Conservation (phyloP, 225 moss, liverwort and hornwort genomes). For the Rhytidiadelphus loreus region DNA sequence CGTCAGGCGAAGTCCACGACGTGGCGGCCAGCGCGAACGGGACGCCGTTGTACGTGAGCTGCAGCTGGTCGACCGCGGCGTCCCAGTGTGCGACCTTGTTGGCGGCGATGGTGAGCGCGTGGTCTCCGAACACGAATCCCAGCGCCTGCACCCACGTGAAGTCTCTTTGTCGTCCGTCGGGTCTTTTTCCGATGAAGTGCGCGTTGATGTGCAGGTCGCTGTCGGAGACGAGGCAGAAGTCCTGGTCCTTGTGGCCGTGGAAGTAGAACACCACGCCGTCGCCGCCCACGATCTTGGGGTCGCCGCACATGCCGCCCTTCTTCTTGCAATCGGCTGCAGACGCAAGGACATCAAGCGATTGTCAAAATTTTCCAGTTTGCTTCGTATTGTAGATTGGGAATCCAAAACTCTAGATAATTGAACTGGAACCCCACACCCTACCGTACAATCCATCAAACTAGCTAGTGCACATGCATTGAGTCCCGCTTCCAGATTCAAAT, state of each 20-base stretch:
- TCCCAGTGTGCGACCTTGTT: neutral
- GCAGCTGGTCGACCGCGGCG: neutral
- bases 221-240: neutral
- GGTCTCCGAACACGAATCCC: neutral
- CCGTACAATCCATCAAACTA: neutral
- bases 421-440: neutral
- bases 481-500: no score
- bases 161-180: neutral
- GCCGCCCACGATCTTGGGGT: conserved; percentile 36
- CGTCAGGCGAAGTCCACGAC: neutral
- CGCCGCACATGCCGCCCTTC: conserved; percentile 15
- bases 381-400: neutral
- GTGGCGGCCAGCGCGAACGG: neutral
- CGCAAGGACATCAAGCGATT: neutral
- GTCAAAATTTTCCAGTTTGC: no score
- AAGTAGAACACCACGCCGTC: conserved; percentile 16
- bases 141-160: neutral
- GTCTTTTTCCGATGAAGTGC: neutral
- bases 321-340: neutral
- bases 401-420: neutral
- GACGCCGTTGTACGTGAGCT: neutral
- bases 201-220: neutral
- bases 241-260: neutral
- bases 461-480: neutral
- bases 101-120: conserved; percentile 30